phyloP scores from a whole-genome alignment of 495 filamentous ascomycete species.

The Rhizodiscina lignyota region DNA sequence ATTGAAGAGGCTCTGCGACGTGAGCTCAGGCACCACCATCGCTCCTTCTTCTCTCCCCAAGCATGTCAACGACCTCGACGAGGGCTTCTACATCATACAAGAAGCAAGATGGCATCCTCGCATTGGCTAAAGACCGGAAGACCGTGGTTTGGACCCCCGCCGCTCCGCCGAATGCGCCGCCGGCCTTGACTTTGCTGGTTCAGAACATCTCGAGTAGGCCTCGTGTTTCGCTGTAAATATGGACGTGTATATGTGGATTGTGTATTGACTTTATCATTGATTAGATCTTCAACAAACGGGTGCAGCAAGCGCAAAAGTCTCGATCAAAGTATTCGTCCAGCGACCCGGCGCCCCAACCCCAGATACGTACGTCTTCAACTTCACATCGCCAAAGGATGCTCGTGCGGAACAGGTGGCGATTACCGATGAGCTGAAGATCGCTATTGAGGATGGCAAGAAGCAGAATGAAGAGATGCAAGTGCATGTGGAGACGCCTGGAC shows the following conservation, averaged over 20 bases:
- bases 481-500: no score
- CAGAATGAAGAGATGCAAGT: no score
- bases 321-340: constrained; percentile 72
- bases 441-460: constrained; percentile 54
- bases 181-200: constrained; percentile 51
- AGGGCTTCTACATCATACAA: constrained; percentile 79
- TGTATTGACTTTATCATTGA: no score
- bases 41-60: no score
- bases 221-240: no score
- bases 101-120: constrained; percentile 85
- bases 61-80: no score
- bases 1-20: no score
- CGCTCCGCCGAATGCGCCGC: constrained; percentile 27
- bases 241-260: no score
- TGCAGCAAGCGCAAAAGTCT: constrained; percentile 63
- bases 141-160: constrained; percentile 68
- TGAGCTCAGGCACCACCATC: no score
- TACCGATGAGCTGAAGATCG: constrained; percentile 60
- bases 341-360: constrained; percentile 35
- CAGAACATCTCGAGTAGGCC: constrained; percentile 42
- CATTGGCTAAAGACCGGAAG: constrained; percentile 48
- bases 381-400: constrained; percentile 61
- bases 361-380: constrained; percentile 66
- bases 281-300: constrained; percentile 89
- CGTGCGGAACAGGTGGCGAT: constrained; percentile 70